Evolutionary conservation across 2,329 filamentous ascomycete species (phyloP).

Genomic region (Thelonectria olida): DNA sequence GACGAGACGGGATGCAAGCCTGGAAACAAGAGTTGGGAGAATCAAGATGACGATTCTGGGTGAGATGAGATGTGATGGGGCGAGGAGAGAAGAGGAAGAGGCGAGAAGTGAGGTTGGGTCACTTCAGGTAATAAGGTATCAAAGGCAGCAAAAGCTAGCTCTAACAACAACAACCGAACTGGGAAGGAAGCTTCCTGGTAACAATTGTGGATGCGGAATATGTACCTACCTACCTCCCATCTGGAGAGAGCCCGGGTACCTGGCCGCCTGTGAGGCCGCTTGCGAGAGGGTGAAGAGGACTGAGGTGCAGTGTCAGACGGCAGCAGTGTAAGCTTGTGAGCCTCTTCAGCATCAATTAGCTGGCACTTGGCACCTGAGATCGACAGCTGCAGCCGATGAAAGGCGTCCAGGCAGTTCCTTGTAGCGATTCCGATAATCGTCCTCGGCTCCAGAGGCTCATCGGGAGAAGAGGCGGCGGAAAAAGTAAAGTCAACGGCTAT

Average conservation of each 20-base stretch:
- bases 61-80: conserved; percentile 15
- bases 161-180: conserved; percentile 16
- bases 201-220: conserved; percentile 12
- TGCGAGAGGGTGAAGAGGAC: conserved; percentile 4
- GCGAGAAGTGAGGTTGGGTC: conserved; percentile 14
- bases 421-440: background rate
- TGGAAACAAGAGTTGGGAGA: background rate
- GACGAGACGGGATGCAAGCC: background rate
- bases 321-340: conserved; percentile 4
- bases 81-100: conserved; percentile 12
- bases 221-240: conserved; percentile 6
- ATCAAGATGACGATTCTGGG: conserved; percentile 2
- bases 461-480: background rate
- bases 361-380: background rate
- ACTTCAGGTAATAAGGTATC: conserved; percentile 6
- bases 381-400: background rate
- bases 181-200: conserved; percentile 19
- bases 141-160: conserved; percentile 21
- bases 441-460: conserved; percentile 3
- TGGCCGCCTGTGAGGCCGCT: conserved; percentile 13
- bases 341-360: background rate
- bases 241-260: conserved; percentile 4
- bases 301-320: conserved; percentile 13
- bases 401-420: conserved; percentile 1
- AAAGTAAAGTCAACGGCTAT: conserved; percentile 9